Evolutionary conservation across 2,329 filamentous ascomycete genomes (phyloP).

Genomic region (Sporothrix luriei): DNA sequence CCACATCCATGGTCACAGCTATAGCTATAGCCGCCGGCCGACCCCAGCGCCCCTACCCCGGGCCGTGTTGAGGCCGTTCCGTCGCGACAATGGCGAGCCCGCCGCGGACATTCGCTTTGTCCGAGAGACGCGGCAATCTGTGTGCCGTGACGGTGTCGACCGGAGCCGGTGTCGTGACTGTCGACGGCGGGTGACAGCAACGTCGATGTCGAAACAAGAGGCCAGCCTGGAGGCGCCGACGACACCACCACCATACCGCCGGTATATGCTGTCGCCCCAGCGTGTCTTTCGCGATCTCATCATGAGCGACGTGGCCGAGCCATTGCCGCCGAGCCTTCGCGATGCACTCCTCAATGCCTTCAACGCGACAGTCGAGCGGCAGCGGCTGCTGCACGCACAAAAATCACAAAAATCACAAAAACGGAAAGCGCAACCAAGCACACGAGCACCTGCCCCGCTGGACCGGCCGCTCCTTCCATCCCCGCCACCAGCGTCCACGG

Average conservation of each 20-base stretch:
- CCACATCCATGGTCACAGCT: not conserved
- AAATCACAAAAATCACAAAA: not conserved
- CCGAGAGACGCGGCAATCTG: constrained; percentile 22
- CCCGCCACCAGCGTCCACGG: not conserved
- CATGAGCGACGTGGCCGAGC: constrained; percentile 31
- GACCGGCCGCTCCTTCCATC: constrained; percentile 11
- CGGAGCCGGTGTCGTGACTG: constrained; percentile 31
- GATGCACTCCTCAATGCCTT: constrained; percentile 33
- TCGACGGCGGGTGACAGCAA: not conserved
- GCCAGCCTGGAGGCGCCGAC: not conserved
- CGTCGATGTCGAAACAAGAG: not conserved
- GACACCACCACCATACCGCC: not conserved
- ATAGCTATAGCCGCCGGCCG: not conserved
- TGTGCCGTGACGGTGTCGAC: constrained; percentile 29
- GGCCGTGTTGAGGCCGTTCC: constrained; percentile 30
- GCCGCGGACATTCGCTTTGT: constrained; percentile 16
- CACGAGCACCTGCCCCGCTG: not conserved
- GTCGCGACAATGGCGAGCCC: constrained; percentile 33
- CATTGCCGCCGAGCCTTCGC: constrained; percentile 28
- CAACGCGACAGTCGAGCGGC: not conserved
- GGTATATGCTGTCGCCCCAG: constrained; percentile 29
- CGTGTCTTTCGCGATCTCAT: constrained; percentile 35
- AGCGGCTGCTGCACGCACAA: not conserved
- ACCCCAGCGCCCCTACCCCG: constrained; percentile 25
- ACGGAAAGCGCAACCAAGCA: not conserved